These are phyloP conservation scores for Passalora sequoiae DNA, from an alignment of 2,329 filamentous ascomycete species.

Conservation along the genomic window DNA sequence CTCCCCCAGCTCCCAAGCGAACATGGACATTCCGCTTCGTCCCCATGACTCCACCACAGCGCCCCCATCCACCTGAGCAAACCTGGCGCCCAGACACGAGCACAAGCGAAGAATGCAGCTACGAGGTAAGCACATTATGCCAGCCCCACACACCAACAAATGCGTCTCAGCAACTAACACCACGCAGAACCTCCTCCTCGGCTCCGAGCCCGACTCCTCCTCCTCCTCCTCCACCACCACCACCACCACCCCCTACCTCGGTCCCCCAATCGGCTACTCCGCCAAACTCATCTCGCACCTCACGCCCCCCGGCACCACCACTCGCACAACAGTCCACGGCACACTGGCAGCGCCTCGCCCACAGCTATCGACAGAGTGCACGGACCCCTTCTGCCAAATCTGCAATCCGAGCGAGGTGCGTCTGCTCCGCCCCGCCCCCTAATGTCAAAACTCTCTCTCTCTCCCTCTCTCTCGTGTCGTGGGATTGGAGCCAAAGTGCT, in stretches of 20 bases:
- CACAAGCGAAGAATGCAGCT: too few species aligned
- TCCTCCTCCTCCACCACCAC: not conserved
- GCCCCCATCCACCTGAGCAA: not conserved
- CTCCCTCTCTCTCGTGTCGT: too few species aligned
- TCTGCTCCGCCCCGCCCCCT: too few species aligned
- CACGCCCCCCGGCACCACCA: not conserved
- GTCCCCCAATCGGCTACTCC: constrained; percentile 10
- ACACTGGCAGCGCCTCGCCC: constrained; percentile 1
- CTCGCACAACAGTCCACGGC: not conserved
- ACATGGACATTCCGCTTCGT: not conserved
- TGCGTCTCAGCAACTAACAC: not conserved
- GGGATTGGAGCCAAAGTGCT: too few species aligned
- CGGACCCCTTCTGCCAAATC: not conserved
- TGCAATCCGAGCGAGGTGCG: not conserved
- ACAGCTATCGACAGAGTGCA: not conserved
- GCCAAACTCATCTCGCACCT: constrained; percentile 4
- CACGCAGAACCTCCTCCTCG: constrained; percentile 1
- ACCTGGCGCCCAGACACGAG: too few species aligned
- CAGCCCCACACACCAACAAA: too few species aligned
- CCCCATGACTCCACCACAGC: not conserved
- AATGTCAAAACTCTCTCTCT: too few species aligned
- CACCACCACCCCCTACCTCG: constrained; percentile 1
- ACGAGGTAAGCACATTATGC: too few species aligned
- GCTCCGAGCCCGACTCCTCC: constrained; percentile 4
- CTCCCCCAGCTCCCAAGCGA: not conserved